Evolutionary conservation across 257 asterid genomes (phyloP), one percentile per base, ranked within the genome.

Genomic region (Apocynum venetum): DNA sequence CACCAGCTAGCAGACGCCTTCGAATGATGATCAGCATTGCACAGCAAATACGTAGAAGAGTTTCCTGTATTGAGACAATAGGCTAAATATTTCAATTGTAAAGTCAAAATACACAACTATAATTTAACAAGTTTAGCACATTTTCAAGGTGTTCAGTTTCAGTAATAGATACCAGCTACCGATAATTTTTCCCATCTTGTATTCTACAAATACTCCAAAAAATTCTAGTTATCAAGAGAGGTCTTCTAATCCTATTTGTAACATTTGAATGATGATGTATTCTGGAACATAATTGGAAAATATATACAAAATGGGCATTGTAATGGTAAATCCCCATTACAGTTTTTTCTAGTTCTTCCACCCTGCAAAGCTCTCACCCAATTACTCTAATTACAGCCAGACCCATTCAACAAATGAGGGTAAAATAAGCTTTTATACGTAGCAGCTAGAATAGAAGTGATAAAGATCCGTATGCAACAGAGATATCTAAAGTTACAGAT

Each of bases 1-100:
- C 98, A 5, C 97, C 97, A 53, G 96, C 98, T 71, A 94, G 96
- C 59, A 94, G 81, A 48, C 97, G 95, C 91, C 88, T 92, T 80
- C 97, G 84, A 8, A 92, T 95, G 7, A 92, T 89, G 66, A 94
- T 82, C 83, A 94, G 89, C 98, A 92, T 94, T 7, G 98, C 97
- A 70, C 98, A 94, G 81, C 97, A 94, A 64, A 94, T 78, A 56
- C 98, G 89, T 8, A 92, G 96, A 63, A 94, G 85, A 0, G 97
- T 92, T 81, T 89, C 98, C 98, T 94, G 93, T 85, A 86, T 77
- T 31, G 1, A 72, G 56, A 20, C 9, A 70, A 7, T 13, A 38
- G 1, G 3, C 8, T 59, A n/a, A 20, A n/a, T 20, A 7, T 59
- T 59, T n/a, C 64, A 7, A n/a, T 35, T 25, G 46, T 25, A 31